Evolutionary conservation across 805 yeast species (phyloP).

Genomic region (Jamesozyma gamospora): DNA sequence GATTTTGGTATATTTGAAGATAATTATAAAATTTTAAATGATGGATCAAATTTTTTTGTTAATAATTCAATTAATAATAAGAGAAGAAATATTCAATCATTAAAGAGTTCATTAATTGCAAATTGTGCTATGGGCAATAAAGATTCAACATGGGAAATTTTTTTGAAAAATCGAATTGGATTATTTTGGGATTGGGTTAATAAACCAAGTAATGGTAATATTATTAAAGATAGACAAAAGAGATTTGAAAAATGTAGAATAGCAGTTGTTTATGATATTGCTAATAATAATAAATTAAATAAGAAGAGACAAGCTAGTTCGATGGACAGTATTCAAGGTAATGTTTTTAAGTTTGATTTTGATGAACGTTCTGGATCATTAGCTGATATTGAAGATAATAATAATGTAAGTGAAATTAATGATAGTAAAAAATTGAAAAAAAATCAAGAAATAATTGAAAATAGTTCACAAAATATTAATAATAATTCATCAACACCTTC

Average conservation of each 20-base stretch:
- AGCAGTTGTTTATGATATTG: conserved; percentile 6
- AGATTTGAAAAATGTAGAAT: conserved; percentile 5
- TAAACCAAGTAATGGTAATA: background rate
- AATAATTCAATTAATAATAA: background rate
- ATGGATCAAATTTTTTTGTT: conserved; percentile 17
- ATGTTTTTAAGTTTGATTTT: background rate
- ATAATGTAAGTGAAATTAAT: background rate
- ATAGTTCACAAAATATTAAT: too few relatives aligned
- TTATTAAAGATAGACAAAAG: background rate
- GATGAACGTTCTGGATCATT: background rate
- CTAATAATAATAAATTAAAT: background rate
- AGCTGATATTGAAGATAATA: background rate
- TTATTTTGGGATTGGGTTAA: conserved; percentile 25
- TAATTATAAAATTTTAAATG: conserved; percentile 11
- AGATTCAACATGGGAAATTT: conserved; percentile 26
- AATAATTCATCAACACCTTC: too few relatives aligned
- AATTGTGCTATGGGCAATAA: conserved; percentile 23
- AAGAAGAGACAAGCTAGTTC: too few relatives aligned
- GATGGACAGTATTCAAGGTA: too few relatives aligned
- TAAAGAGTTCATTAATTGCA: conserved; percentile 24
- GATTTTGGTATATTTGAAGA: conserved; percentile 9
- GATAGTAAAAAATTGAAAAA: background rate
- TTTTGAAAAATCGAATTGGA: conserved; percentile 20
- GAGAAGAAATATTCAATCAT: conserved; percentile 20
- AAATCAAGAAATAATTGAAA: too few relatives aligned